Percentiles rank a stretch among this genome's conserved stretches.
phyloP scores from a whole-genome alignment of 192 early-diverging fungal genomes.

The Coemansia sp. region DNA sequence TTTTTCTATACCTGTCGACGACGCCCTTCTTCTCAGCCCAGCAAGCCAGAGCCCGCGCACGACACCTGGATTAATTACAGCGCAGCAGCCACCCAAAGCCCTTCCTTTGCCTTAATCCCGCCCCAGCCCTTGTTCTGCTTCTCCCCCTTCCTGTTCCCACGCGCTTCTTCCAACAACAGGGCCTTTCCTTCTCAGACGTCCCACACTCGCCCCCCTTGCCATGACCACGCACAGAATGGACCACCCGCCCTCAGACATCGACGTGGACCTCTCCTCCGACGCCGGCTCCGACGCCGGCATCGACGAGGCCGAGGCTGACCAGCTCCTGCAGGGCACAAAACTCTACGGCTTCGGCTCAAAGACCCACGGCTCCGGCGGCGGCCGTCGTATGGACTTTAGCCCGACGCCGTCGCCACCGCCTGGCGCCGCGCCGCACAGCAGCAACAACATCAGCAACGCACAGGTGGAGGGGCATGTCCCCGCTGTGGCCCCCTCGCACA shows the following conservation, averaged over 20 bases:
- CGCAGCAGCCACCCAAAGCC: constrained; percentile 43
- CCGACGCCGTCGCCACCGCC: constrained; percentile 50
- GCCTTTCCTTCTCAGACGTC: too few relatives aligned
- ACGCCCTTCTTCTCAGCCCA: background rate
- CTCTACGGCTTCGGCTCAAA: constrained; percentile 32
- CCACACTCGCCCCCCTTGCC: constrained; percentile 14
- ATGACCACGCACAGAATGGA: constrained; percentile 55
- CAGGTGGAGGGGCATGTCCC: background rate
- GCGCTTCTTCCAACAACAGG: constrained; percentile 7
- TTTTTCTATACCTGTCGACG: constrained; percentile 8
- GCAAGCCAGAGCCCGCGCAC: constrained; percentile 8
- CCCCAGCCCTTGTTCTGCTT: background rate
- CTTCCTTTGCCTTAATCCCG: background rate
- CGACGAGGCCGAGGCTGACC: constrained; percentile 44
- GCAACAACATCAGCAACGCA: too few relatives aligned
- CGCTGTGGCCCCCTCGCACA: constrained; percentile 7
- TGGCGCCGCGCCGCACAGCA: background rate
- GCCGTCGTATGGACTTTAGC: constrained; percentile 55
- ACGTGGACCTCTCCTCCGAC: constrained; percentile 53
- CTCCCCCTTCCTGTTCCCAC: constrained; percentile 6
- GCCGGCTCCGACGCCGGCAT: constrained; percentile 34
- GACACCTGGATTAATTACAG: constrained; percentile 26
- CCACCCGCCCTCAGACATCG: constrained; percentile 52
- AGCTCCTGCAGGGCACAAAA: constrained; percentile 31
- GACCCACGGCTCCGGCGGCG: background rate